A percentile compares a stretch with the other conserved stretches of the same genome.
These are phyloP conservation scores for Speleostelium caveatum DNA, from an alignment of 78 protist genomes.

Conservation along the genomic window DNA sequence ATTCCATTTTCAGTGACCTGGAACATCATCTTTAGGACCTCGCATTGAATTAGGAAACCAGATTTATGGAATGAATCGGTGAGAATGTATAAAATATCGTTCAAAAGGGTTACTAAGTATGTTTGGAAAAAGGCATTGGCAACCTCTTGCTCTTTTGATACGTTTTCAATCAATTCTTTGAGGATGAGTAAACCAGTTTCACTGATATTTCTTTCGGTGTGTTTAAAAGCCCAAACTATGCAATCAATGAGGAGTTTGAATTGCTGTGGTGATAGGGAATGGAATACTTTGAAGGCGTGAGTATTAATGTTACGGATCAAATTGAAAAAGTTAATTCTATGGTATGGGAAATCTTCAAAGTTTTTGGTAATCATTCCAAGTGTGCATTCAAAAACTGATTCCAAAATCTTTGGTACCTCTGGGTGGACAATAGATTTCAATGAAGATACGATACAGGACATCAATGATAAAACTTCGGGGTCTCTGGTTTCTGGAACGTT, in stretches of 20 bases:
- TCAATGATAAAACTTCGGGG: constrained; percentile 87
- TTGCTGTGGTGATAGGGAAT: constrained; percentile 60
- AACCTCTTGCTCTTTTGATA: constrained; percentile 36
- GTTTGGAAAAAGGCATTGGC: constrained; percentile 69
- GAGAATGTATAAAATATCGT: constrained; percentile 74
- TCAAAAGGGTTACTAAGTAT: constrained; percentile 53
- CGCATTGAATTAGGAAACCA: constrained; percentile 79
- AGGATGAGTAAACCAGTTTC: constrained; percentile 90
- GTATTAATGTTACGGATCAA: constrained; percentile 92
- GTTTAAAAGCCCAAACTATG: constrained; percentile 96
- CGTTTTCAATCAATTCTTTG: constrained; percentile 77
- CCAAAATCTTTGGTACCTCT: constrained; percentile 89
- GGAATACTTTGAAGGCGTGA: constrained; percentile 91
- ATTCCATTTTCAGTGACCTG: constrained; percentile 77
- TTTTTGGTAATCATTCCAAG: constrained; percentile 94
- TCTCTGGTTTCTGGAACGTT: constrained; percentile 87
- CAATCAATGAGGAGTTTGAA: constrained; percentile 92
- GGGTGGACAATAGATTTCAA: constrained; percentile 50
- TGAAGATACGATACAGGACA: constrained; percentile 69
- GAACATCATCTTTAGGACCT: constrained; percentile 61
- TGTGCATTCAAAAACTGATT: constrained; percentile 91
- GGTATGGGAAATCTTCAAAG: constrained; percentile 95
- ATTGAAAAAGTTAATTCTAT: constrained; percentile 92
- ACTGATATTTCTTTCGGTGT: constrained; percentile 91
- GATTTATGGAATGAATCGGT: constrained; percentile 86